These are phyloP conservation scores for Pleurotus tuber-regium DNA, from an alignment of 768 basidiomycete species.

Conservation along the genomic window DNA sequence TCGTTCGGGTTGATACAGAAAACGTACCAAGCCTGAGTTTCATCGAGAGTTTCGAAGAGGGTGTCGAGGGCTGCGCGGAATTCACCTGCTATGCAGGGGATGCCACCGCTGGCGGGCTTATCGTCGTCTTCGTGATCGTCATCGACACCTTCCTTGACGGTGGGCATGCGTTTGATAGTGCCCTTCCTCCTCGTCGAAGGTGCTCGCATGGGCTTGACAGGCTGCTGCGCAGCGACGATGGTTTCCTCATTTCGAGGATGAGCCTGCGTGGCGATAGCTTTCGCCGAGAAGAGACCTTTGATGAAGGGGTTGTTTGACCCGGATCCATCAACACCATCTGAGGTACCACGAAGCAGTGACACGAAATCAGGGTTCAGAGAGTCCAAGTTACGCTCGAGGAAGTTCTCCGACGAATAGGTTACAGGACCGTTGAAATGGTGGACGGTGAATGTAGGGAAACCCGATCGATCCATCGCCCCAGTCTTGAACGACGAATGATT, in stretches of 20 bases:
- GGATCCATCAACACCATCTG: constrained; percentile 57
- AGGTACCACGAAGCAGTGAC: constrained; percentile 63
- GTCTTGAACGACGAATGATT: constrained; percentile 92
- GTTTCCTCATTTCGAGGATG: constrained; percentile 94
- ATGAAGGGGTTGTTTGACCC: constrained; percentile 92
- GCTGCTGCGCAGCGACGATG: constrained; percentile 91
- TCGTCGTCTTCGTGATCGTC: constrained; percentile 29
- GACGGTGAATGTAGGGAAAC: constrained; percentile 85
- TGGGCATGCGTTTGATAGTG: constrained; percentile 61
- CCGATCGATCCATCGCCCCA: constrained; percentile 69
- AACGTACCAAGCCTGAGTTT: constrained; percentile 88
- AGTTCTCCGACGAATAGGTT: constrained; percentile 87
- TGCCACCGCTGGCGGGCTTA: constrained; percentile 19
- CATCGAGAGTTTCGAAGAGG: constrained; percentile 83
- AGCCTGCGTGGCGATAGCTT: constrained; percentile 88
- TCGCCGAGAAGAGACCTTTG: constrained; percentile 82
- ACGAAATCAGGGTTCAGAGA: constrained; percentile 93
- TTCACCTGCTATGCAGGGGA: constrained; percentile 83
- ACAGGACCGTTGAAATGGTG: constrained; percentile 91
- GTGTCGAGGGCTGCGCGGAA: constrained; percentile 84
- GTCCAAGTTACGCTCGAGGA: constrained; percentile 87
- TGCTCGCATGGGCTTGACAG: constrained; percentile 90
- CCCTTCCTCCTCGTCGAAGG: constrained; percentile 86
- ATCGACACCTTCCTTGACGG: constrained; percentile 41
- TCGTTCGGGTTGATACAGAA: constrained; percentile 96